A percentile compares a stretch with the other conserved stretches of the same genome.
Conservation (phyloP, 495 filamentous ascomycete genomes). For the Elaphomyces granulatus region DNA sequence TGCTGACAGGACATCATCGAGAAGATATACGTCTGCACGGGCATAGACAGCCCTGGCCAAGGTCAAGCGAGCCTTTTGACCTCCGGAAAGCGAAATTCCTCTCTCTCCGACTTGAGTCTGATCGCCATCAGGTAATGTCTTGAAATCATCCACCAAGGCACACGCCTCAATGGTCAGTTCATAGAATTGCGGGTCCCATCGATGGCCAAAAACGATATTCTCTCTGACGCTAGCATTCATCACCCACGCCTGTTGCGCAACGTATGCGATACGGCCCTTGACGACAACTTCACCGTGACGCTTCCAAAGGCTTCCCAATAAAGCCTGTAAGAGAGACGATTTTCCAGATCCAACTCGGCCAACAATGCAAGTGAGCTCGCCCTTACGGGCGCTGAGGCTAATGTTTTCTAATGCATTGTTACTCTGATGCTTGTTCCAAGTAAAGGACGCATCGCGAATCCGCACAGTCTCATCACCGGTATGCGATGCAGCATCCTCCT, state of each 20-base stretch:
- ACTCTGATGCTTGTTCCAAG: conserved; percentile 73
- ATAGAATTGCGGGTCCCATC: conserved; percentile 91
- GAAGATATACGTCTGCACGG: conserved; percentile 86
- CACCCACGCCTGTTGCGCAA: conserved; percentile 85
- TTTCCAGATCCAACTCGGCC: conserved; percentile 94
- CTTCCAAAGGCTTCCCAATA: conserved; percentile 88
- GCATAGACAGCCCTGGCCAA: conserved; percentile 94
- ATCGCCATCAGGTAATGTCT: conserved; percentile 85
- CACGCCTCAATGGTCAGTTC: conserved; percentile 89
- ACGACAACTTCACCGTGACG: conserved; percentile 69
- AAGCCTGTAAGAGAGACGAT: conserved; percentile 74
- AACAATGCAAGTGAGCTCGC: conserved; percentile 83
- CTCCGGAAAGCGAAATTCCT: conserved; percentile 92
- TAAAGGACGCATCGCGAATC: conserved; percentile 77
- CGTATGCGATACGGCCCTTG: conserved; percentile 74
- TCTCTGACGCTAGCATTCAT: conserved; percentile 97
- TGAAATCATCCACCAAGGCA: conserved; percentile 82
- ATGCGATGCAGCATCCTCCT: conserved; percentile 51
- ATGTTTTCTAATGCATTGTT: conserved; percentile 56
- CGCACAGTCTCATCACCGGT: conserved; percentile 71
- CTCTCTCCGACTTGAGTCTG: conserved; percentile 94
- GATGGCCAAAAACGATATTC: conserved; percentile 94
- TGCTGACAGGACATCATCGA: conserved; percentile 89
- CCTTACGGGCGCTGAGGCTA: conserved; percentile 74
- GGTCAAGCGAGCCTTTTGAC: conserved; percentile 92